Conservation (phyloP, 2,329 filamentous ascomycete genomes). For the Pseudogymnoascus sp. region DNA sequence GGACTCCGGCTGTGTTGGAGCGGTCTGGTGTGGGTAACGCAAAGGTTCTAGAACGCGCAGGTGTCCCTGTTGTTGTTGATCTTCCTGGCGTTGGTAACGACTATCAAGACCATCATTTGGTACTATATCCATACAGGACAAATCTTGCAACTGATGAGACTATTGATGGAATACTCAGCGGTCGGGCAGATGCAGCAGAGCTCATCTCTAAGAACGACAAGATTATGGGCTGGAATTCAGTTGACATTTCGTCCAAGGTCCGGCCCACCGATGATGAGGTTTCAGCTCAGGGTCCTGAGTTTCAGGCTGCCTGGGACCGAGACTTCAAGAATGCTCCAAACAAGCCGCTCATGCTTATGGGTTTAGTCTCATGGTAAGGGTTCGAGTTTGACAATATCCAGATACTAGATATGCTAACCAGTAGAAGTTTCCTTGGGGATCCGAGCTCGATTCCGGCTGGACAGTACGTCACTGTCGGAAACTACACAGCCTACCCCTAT, state of each 20-base stretch:
- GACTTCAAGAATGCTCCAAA: conserved; percentile 37
- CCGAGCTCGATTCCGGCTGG: conserved; percentile 21
- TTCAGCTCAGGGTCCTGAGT: conserved; percentile 42
- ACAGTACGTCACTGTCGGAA: neutral
- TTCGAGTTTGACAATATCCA: neutral
- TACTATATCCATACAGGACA: conserved; percentile 44
- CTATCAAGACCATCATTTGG: conserved; percentile 48
- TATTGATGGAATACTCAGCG: conserved; percentile 43
- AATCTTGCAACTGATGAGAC: conserved; percentile 39
- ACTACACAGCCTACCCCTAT: neutral
- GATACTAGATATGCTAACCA: neutral
- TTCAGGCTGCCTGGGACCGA: conserved; percentile 45
- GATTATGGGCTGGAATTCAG: conserved; percentile 48
- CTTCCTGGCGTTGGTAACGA: conserved; percentile 45
- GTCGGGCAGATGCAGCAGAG: conserved; percentile 37
- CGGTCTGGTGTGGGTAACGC: conserved; percentile 51
- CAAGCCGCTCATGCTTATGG: conserved; percentile 41
- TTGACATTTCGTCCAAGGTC: conserved; percentile 46
- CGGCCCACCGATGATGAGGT: conserved; percentile 48
- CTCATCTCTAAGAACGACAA: conserved; percentile 41
- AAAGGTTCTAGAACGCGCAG: conserved; percentile 39
- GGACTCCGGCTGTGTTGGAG: conserved; percentile 43
- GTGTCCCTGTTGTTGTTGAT: conserved; percentile 38
- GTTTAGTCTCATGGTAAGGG: conserved; percentile 29
- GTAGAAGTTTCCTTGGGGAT: conserved; percentile 36